Base-by-base conservation (phyloP, 768 basidiomycete species). In the Tulasnella sp. region DNA sequence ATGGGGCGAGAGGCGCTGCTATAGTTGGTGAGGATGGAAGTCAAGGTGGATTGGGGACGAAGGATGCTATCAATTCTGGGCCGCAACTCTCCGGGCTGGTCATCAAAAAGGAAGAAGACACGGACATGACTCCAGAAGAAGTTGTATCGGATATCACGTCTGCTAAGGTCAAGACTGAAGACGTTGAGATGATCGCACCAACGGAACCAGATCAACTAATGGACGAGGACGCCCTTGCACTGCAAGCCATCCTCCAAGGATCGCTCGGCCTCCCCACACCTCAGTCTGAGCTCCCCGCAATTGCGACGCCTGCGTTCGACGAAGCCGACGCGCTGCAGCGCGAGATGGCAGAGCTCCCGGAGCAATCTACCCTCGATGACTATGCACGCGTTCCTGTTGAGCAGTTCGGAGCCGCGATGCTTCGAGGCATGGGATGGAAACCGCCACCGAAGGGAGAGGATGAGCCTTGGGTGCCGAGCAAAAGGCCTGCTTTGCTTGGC, bases 371-470 rank as follows among this genome's bases (percentile, higher is more conserved):
- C 0, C 71, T 87, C 17, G 83, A 87, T 0, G 94, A 93, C 70
- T 99, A 98, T 67, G 80, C 81, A 34, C 85, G 91, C 19, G 81
- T 97, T 0, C 96, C 96, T 0, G 84, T 99, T 15, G 84, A 86
- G 4, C 85, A 89, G 58, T 99, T 98, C 64, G 94, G 96, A 4
- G 83, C 87, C 3, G 96, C 96, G 5, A 78, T 98, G 65, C 75
- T 96, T 3, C 80, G 92, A 46, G 94, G 94, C 0, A 98, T 98
- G 96, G 93, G 93, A 2, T 97, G 92, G 92, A 87, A 87, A 61
- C 81, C 84, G 3, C 88, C 87, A 2, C 76, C 82, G 22, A 75
- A 79, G 45, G 38, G 74, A 78, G 53, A 74, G 80, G 61, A 86
- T 82, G 1, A 91, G 64, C 85, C 92, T 1, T 92, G 90, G 68